Percentiles rank a stretch among this genome's conserved stretches.
These are phyloP conservation scores for Dioscorea alata DNA, from an alignment of 106 monocot genomes.

Conservation along the genomic window DNA sequence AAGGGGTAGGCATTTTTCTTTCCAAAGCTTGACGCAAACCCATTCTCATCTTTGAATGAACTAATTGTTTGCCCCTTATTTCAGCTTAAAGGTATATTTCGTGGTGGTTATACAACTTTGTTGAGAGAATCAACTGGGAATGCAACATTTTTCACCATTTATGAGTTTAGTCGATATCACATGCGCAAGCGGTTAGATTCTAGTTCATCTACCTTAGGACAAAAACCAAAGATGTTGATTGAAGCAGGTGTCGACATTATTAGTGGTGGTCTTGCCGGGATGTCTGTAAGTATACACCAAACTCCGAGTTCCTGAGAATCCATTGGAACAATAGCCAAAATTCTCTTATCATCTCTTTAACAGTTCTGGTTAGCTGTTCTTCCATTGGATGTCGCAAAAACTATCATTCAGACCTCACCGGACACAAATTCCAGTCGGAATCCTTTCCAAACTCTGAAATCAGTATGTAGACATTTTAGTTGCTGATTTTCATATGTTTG, in stretches of 20 bases:
- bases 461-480: conserved; percentile 24
- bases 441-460: conserved; percentile 41
- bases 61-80: no score
- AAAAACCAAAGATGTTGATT: conserved; percentile 20
- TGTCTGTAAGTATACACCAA: conserved; percentile 46
- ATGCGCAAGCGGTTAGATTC: conserved; percentile 45
- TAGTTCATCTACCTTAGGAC: conserved; percentile 5
- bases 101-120: conserved; percentile 74
- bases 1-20: conserved; percentile 61
- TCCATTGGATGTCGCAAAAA: conserved; percentile 94
- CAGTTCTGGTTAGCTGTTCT: conserved; percentile 89
- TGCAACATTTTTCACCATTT: conserved; percentile 79
- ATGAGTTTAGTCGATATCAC: conserved; percentile 65
- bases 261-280: conserved; percentile 79
- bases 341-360: conserved; percentile 7
- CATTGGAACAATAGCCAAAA: background rate
- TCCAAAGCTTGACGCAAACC: background rate
- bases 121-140: conserved; percentile 88
- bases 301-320: background rate
- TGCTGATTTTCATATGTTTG: background rate
- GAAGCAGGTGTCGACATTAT: conserved; percentile 80
- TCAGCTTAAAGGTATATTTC: conserved; percentile 81
- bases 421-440: conserved; percentile 44
- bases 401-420: conserved; percentile 73
- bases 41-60: background rate